Evolutionary conservation across 805 yeast species (phyloP).

Genomic region (Pichia occidentalis): DNA sequence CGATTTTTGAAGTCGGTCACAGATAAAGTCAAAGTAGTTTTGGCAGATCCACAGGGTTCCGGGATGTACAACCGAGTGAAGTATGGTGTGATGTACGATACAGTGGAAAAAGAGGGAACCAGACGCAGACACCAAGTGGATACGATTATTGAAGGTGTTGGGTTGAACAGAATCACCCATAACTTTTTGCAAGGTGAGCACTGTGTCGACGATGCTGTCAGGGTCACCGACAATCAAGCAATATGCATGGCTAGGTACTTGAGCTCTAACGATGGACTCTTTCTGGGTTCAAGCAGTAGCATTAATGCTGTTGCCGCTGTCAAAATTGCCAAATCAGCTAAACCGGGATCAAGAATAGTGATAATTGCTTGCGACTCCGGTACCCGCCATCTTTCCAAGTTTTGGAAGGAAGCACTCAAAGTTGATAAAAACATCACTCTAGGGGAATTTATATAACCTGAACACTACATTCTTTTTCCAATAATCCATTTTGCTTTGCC

Average conservation of each 20-base stretch:
- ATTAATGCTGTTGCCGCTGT: slow-evolving; percentile 89
- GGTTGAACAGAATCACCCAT: slow-evolving; percentile 77
- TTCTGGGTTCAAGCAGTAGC: slow-evolving; percentile 91
- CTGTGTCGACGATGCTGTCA: slow-evolving; percentile 67
- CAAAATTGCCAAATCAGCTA: slow-evolving; percentile 41
- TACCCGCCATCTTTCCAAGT: slow-evolving; percentile 80
- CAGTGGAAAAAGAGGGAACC: slow-evolving; percentile 85
- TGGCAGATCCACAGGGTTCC: slow-evolving; percentile 96
- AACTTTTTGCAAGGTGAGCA: slow-evolving; percentile 70
- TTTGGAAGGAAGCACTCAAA: slow-evolving; percentile 69
- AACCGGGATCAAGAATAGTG: slow-evolving; percentile 65
- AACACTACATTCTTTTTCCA: not conserved
- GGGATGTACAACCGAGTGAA: slow-evolving; percentile 83
- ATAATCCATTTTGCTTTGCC: not conserved
- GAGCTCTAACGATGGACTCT: slow-evolving; percentile 79
- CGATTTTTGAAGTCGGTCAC: slow-evolving; percentile 54
- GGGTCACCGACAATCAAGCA: slow-evolving; percentile 78
- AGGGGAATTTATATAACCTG: slow-evolving; percentile 23
- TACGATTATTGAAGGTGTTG: slow-evolving; percentile 90
- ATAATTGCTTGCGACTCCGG: slow-evolving; percentile 93
- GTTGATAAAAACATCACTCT: slow-evolving; percentile 32
- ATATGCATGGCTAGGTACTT: slow-evolving; percentile 80
- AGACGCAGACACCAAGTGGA: slow-evolving; percentile 95
- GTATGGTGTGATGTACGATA: slow-evolving; percentile 89
- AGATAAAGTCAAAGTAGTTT: slow-evolving; percentile 41